These are phyloP conservation scores for Pseudocercospora macadamiae DNA, from an alignment of 2,329 filamentous ascomycete species.

Conservation along the genomic window DNA sequence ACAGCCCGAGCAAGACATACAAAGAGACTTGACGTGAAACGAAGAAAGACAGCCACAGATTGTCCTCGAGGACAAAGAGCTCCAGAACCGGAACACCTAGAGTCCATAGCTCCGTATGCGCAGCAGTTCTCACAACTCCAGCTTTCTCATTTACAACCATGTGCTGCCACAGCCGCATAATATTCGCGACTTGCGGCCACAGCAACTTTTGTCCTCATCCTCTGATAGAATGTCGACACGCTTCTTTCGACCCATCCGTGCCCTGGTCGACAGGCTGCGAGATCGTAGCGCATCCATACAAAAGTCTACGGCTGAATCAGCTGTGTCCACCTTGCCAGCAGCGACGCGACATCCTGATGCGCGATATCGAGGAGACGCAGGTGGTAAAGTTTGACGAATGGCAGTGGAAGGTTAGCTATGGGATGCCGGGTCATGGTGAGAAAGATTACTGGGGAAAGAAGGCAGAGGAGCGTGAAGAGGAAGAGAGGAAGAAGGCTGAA, in stretches of 20 bases:
- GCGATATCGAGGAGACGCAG: constrained; percentile 32
- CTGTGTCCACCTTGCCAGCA: constrained; percentile 40
- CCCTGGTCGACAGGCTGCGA: constrained; percentile 33
- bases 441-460: constrained; percentile 36
- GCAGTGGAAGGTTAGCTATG: constrained; percentile 48
- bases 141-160: constrained; percentile 30
- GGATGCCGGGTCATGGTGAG: constrained; percentile 31
- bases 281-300: constrained; percentile 41
- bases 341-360: constrained; percentile 33
- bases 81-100: neutral
- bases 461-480: constrained; percentile 29
- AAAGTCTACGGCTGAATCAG: constrained; percentile 37
- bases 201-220: constrained; percentile 39
- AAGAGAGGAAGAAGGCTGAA: constrained; percentile 22
- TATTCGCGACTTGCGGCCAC: constrained; percentile 49
- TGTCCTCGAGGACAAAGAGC: constrained; percentile 1
- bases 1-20: neutral
- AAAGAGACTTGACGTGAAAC: neutral
- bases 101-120: neutral
- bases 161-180: constrained; percentile 49
- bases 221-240: constrained; percentile 40
- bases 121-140: neutral
- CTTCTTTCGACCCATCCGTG: constrained; percentile 29
- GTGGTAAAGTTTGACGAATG: constrained; percentile 43
- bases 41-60: neutral